Percentiles rank a stretch among this genome's conserved stretches.
Conservation (phyloP, 139 green algal genomes). For the Penium margaritaceum region DNA sequence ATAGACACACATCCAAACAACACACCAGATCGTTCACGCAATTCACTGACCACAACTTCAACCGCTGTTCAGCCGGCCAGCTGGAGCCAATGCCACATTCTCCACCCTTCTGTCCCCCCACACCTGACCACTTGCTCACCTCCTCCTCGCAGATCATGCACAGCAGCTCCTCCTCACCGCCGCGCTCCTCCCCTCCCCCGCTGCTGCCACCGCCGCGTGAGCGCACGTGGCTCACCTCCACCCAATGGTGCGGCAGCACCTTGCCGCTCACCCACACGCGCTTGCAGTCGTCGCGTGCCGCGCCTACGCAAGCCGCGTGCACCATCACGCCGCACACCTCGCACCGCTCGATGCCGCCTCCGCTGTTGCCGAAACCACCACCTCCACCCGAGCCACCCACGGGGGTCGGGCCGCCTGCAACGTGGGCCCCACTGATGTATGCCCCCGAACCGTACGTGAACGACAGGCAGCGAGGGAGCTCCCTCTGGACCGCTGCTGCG, state of each 20-base stretch:
- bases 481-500: too few relatives aligned
- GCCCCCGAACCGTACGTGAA: too few relatives aligned
- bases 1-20: not conserved
- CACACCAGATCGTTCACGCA: not conserved
- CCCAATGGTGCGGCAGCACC: slow-evolving; percentile 33
- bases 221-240: slow-evolving; percentile 20
- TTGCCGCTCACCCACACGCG: slow-evolving; percentile 18
- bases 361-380: not conserved
- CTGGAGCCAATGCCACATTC: not conserved
- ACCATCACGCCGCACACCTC: slow-evolving; percentile 56
- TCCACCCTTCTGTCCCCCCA: not conserved
- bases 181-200: slow-evolving; percentile 43
- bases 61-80: not conserved
- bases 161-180: slow-evolving; percentile 34
- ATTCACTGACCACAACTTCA: not conserved
- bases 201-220: too few relatives aligned
- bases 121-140: not conserved
- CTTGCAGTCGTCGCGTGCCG: slow-evolving; percentile 50
- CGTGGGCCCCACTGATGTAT: too few relatives aligned
- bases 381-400: not conserved
- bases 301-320: slow-evolving; percentile 55
- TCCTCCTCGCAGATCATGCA: slow-evolving; percentile 39
- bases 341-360: slow-evolving; percentile 40
- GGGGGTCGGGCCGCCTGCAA: too few relatives aligned
- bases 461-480: too few relatives aligned